These are phyloP conservation scores for Epichloe amarillans DNA, from an alignment of 2,329 filamentous ascomycete genomes.

Conservation along the genomic window DNA sequence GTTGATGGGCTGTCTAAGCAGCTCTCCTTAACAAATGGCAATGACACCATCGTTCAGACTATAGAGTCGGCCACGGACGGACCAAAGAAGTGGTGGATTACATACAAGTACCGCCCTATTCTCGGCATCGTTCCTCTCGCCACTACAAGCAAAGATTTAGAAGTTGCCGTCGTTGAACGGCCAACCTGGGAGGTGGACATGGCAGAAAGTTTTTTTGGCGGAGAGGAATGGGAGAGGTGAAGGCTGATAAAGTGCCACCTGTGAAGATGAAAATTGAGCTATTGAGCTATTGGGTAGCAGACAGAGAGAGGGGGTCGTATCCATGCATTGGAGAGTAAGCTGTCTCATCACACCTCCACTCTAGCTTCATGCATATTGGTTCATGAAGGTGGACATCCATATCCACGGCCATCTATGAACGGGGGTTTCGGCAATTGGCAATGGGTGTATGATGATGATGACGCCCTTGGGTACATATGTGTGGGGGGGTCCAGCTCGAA, in stretches of 20 bases:
- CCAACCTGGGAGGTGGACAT: constrained; percentile 73
- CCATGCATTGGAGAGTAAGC: background rate
- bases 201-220: constrained; percentile 54
- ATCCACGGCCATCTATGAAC: background rate
- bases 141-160: constrained; percentile 34
- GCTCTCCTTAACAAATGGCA: constrained; percentile 13
- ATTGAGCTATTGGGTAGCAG: too few relatives aligned
- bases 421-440: background rate
- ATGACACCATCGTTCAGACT: constrained; percentile 7
- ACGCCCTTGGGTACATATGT: background rate
- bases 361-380: background rate
- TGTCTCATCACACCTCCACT: background rate
- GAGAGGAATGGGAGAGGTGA: constrained; percentile 37
- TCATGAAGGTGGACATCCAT: background rate
- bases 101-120: constrained; percentile 90
- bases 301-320: background rate
- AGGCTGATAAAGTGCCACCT: background rate
- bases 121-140: constrained; percentile 50
- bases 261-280: background rate
- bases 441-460: background rate
- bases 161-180: constrained; percentile 80
- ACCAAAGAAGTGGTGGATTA: constrained; percentile 53
- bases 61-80: constrained; percentile 12
- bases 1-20: constrained; percentile 23
- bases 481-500: too few relatives aligned